Percentiles rank a stretch among this genome's conserved stretches.
Conservation (phyloP, 2,329 filamentous ascomycete genomes). For the Colletotrichum theobromicola region DNA sequence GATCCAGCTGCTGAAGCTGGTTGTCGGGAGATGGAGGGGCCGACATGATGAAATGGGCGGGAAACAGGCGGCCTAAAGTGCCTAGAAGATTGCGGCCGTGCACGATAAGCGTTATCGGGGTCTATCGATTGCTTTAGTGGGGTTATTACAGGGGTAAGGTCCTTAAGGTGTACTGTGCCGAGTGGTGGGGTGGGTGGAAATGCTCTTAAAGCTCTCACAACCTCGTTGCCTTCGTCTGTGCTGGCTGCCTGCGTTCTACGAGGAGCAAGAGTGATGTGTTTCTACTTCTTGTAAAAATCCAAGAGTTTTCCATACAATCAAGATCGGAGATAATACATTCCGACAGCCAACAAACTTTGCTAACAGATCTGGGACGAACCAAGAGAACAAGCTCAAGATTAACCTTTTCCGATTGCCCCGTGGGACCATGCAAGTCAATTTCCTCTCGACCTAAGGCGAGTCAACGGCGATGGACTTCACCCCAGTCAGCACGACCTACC, state of each 20-base stretch:
- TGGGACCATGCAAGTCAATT: not conserved
- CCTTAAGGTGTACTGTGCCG: not conserved
- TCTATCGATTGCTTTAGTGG: not conserved
- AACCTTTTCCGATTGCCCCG: not conserved
- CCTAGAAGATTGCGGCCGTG: not conserved
- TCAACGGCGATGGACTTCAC: constrained; percentile 57
- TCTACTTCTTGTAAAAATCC: not conserved
- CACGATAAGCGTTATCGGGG: not conserved
- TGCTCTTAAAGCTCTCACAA: not conserved
- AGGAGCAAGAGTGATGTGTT: not conserved
- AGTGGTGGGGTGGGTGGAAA: not conserved
- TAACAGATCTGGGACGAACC: not conserved
- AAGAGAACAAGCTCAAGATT: not conserved
- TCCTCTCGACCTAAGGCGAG: not conserved
- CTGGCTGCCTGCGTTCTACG: not conserved
- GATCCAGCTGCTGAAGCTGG: constrained; percentile 1
- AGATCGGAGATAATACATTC: not conserved
- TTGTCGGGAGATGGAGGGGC: not conserved
- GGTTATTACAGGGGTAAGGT: not conserved
- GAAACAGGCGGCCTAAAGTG: not conserved
- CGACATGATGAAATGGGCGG: not conserved
- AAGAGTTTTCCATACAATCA: not conserved
- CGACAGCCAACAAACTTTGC: not conserved
- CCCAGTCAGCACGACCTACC: constrained; percentile 58
- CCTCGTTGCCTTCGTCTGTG: not conserved